Evolutionary conservation across 2,329 filamentous ascomycete species (phyloP).

Genomic region (Rutstroemia sp.): DNA sequence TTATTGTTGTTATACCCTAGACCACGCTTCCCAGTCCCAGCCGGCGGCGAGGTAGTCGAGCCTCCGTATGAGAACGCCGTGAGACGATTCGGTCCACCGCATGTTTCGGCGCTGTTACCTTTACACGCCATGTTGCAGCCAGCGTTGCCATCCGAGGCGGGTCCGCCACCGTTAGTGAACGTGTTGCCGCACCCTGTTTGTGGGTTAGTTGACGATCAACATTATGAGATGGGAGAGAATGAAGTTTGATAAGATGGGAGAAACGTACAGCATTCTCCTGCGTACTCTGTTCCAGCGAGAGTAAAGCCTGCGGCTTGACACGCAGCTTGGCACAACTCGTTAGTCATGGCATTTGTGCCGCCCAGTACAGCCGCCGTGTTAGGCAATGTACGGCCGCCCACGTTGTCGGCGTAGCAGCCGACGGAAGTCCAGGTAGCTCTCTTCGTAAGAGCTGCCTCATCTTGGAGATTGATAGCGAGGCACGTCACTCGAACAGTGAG

Average conservation of each 20-base stretch:
- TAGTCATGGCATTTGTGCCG: slow-evolving; percentile 10
- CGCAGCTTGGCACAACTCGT: slow-evolving; percentile 12
- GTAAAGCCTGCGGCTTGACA: slow-evolving; percentile 11
- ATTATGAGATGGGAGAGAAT: background rate
- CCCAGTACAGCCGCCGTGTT: background rate
- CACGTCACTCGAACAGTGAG: background rate
- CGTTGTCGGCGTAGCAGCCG: slow-evolving; percentile 10
- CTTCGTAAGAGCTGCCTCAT: background rate
- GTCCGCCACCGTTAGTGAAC: slow-evolving; percentile 14
- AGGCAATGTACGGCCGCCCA: slow-evolving; percentile 7
- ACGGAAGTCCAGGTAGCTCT: slow-evolving; percentile 6
- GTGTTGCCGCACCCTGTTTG: slow-evolving; percentile 15
- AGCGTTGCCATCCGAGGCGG: slow-evolving; percentile 13
- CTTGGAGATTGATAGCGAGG: background rate
- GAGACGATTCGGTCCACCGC: slow-evolving; percentile 18
- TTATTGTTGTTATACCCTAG: slow-evolving; percentile 55
- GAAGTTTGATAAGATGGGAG: too few relatives aligned
- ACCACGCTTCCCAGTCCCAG: slow-evolving; percentile 47
- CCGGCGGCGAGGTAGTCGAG: background rate
- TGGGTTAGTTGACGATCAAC: background rate
- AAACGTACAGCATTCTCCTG: slow-evolving; percentile 16
- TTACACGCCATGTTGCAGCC: slow-evolving; percentile 26
- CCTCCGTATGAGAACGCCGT: slow-evolving; percentile 1
- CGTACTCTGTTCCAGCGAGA: slow-evolving; percentile 15
- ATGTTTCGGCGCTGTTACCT: slow-evolving; percentile 20